A percentile compares a stretch with the other conserved stretches of the same genome.
These are phyloP conservation scores for Biscogniauxia mediterranea DNA, from an alignment of 2,329 filamentous ascomycete species.

Conservation along the genomic window DNA sequence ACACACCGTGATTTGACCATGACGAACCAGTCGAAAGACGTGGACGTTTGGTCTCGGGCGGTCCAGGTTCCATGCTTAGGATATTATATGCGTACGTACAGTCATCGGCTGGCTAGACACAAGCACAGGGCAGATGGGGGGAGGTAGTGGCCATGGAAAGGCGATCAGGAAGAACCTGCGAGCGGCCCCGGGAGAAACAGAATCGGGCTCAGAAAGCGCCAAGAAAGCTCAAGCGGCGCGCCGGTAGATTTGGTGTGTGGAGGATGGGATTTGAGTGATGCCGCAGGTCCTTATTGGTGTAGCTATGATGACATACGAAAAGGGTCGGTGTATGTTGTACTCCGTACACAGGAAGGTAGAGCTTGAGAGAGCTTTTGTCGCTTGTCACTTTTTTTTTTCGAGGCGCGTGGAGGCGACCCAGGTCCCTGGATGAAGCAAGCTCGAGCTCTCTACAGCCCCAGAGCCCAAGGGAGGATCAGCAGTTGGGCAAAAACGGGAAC, in stretches of 20 bases:
- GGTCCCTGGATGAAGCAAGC: constrained; percentile 24
- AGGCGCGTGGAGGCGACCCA: constrained; percentile 25
- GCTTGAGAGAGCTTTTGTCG: background rate
- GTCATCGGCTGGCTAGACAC: constrained; percentile 32
- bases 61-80: constrained; percentile 58
- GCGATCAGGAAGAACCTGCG: constrained; percentile 31
- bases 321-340: constrained; percentile 25
- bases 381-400: constrained; percentile 3
- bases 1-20: constrained; percentile 47
- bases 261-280: constrained; percentile 20
- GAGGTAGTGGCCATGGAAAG: constrained; percentile 37
- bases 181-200: constrained; percentile 25
- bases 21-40: constrained; percentile 50
- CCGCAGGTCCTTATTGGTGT: constrained; percentile 22
- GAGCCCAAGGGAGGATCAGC: constrained; percentile 32
- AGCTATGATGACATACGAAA: constrained; percentile 22
- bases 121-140: constrained; percentile 35
- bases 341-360: constrained; percentile 5
- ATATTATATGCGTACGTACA: constrained; percentile 40
- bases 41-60: constrained; percentile 58
- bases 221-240: constrained; percentile 28
- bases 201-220: constrained; percentile 24
- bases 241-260: constrained; percentile 25
- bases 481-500: constrained; percentile 37
- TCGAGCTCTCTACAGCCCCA: constrained; percentile 22